These are phyloP conservation scores for Tetracladium maxilliforme DNA, from an alignment of 2,329 filamentous ascomycete genomes.

Conservation along the genomic window DNA sequence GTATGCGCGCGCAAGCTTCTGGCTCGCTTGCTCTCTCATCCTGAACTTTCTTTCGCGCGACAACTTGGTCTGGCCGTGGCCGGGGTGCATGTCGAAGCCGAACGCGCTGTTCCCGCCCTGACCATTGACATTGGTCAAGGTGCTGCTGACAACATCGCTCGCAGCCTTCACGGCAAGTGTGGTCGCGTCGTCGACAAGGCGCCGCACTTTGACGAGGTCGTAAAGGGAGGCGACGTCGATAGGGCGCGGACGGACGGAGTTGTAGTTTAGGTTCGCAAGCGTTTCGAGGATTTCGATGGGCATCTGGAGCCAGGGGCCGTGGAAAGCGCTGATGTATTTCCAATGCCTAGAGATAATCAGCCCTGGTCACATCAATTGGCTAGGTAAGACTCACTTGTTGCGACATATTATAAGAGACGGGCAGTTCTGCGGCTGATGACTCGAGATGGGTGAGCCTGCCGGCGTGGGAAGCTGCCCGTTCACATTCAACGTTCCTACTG, in stretches of 20 bases:
- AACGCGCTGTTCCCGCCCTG: slow-evolving; percentile 33
- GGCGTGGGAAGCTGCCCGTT: slow-evolving; percentile 6
- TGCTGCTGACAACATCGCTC: slow-evolving; percentile 53
- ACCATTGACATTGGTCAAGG: slow-evolving; percentile 39
- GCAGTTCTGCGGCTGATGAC: slow-evolving; percentile 13
- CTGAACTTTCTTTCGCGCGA: slow-evolving; percentile 65
- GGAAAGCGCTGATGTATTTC: slow-evolving; percentile 72
- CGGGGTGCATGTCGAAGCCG: slow-evolving; percentile 39
- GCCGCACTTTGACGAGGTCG: slow-evolving; percentile 70
- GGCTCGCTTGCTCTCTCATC: slow-evolving; percentile 68
- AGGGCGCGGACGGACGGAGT: slow-evolving; percentile 58
- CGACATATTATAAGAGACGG: slow-evolving; percentile 46
- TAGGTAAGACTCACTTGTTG: slow-evolving; percentile 43
- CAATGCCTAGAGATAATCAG: slow-evolving; percentile 45
- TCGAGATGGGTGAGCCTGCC: slow-evolving; percentile 9
- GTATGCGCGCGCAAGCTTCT: slow-evolving; percentile 65
- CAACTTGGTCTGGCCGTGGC: slow-evolving; percentile 47
- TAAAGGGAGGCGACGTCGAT: slow-evolving; percentile 73
- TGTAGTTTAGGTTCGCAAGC: slow-evolving; percentile 67
- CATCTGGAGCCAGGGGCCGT: slow-evolving; percentile 71
- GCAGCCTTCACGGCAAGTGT: slow-evolving; percentile 64
- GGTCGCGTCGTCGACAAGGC: slow-evolving; percentile 66
- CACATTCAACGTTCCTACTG: slow-evolving; percentile 10
- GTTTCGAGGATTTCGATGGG: slow-evolving; percentile 66
- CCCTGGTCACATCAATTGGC: slow-evolving; percentile 3